Evolutionary conservation across 441 rosid species (phyloP).

Genomic region (Erysimum pusillum): DNA sequence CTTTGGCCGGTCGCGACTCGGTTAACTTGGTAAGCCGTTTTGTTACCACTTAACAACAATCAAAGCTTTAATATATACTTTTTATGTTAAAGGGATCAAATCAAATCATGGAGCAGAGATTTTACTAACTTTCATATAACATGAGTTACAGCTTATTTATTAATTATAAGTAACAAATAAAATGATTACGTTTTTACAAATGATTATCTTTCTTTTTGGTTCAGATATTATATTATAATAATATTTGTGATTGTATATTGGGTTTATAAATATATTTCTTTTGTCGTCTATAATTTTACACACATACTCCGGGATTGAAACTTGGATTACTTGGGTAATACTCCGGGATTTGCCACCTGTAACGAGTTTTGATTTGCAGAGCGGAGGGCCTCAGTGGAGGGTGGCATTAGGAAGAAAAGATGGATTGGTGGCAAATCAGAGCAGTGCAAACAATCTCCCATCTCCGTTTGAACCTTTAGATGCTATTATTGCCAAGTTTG

Average conservation of each 20-base stretch:
- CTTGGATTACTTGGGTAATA: no score
- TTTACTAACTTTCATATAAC: background rate
- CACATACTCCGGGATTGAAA: no score
- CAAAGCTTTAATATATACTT: background rate
- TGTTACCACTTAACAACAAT: background rate
- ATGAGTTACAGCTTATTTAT: no score
- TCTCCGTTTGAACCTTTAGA: conserved; percentile 50
- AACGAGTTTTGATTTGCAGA: conserved; percentile 45
- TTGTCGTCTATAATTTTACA: conserved; percentile 4
- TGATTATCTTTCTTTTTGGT: no score
- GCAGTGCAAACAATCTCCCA: conserved; percentile 49
- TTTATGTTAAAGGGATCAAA: background rate
- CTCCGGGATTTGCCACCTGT: no score
- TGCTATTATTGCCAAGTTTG: conserved; percentile 41
- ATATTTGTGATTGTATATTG: conserved; percentile 1
- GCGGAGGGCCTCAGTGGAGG: conserved; percentile 66
- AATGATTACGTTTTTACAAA: background rate
- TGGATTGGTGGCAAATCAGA: conserved; percentile 49
- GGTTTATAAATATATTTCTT: no score
- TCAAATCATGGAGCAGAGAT: background rate
- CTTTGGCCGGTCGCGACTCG: conserved; percentile 68
- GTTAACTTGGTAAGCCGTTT: conserved; percentile 55
- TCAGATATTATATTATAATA: no score
- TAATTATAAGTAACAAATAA: background rate
- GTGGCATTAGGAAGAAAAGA: conserved; percentile 55